Evolutionary conservation across 345 rosid genomes (phyloP).

Genomic region (Iberis pinnata): DNA sequence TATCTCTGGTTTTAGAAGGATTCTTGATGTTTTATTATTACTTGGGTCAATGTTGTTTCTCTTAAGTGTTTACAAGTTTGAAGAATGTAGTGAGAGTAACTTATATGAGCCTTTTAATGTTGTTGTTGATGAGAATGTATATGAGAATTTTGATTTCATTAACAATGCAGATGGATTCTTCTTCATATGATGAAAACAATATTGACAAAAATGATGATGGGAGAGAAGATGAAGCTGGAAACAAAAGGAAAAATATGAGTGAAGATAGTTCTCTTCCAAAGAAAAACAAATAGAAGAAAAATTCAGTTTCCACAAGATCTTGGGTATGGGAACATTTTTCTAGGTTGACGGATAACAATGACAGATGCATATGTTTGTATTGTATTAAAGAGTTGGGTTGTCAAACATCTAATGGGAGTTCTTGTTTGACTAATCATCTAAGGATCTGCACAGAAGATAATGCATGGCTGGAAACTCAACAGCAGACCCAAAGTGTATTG

Average conservation of each 20-base stretch:
- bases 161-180: too few relatives aligned
- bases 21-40: conserved; percentile 45
- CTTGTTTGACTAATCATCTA: neutral
- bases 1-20: conserved; percentile 29
- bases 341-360: neutral
- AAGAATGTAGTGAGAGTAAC: conserved; percentile 29
- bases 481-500: neutral
- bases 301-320: too few relatives aligned
- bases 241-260: too few relatives aligned
- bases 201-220: too few relatives aligned
- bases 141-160: too few relatives aligned
- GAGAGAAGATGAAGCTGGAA: too few relatives aligned
- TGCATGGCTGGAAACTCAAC: neutral
- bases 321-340: neutral
- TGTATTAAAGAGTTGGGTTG: neutral
- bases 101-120: conserved; percentile 51
- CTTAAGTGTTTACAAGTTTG: conserved; percentile 35
- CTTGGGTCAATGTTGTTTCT: conserved; percentile 56
- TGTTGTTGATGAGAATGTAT: too few relatives aligned
- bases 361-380: neutral
- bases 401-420: neutral
- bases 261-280: too few relatives aligned
- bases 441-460: neutral
- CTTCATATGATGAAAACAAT: too few relatives aligned
- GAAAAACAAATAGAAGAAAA: too few relatives aligned